Percentiles rank a stretch among this genome's conserved stretches.
Conservation (phyloP, 495 filamentous ascomycete species). For the Talaromyces wortmannii region DNA sequence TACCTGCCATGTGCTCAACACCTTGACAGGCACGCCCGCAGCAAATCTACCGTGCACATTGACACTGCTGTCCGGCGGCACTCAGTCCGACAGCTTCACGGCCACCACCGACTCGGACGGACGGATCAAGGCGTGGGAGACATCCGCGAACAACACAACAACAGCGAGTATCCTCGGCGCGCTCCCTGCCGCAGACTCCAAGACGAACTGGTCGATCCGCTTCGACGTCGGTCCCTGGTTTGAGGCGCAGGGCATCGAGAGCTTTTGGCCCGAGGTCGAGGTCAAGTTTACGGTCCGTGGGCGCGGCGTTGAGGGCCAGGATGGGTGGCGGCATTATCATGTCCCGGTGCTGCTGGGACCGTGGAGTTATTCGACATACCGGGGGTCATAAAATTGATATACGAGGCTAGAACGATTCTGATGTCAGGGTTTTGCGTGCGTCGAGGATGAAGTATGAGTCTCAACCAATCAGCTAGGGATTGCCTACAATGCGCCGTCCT, state of each 20-base stretch:
- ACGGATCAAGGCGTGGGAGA: constrained; percentile 71
- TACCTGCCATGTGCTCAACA: constrained; percentile 72
- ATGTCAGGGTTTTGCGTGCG: too few species aligned
- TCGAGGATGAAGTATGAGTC: too few species aligned
- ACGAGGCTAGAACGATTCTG: too few species aligned
- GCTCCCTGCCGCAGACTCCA: constrained; percentile 27
- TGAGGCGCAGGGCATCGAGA: constrained; percentile 57
- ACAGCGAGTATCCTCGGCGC: constrained; percentile 37
- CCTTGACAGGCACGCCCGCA: constrained; percentile 58
- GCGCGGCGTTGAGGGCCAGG: constrained; percentile 47
- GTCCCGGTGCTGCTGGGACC: constrained; percentile 85
- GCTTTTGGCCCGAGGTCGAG: constrained; percentile 90
- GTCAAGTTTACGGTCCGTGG: constrained; percentile 71
- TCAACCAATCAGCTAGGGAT: too few species aligned
- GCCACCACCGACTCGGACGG: constrained; percentile 80
- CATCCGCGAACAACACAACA: constrained; percentile 35
- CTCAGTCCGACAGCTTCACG: constrained; percentile 41
- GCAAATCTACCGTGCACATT: constrained; percentile 49
- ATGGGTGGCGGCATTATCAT: constrained; percentile 75
- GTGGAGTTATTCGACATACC: constrained; percentile 90
- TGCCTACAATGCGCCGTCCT: too few species aligned
- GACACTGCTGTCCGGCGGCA: constrained; percentile 33
- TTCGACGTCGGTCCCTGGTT: constrained; percentile 79
- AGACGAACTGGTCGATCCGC: constrained; percentile 60
- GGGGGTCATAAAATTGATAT: constrained; percentile 48